Conservation (phyloP, 2,329 filamentous ascomycete genomes). For the Colletotrichum theobromicola region DNA sequence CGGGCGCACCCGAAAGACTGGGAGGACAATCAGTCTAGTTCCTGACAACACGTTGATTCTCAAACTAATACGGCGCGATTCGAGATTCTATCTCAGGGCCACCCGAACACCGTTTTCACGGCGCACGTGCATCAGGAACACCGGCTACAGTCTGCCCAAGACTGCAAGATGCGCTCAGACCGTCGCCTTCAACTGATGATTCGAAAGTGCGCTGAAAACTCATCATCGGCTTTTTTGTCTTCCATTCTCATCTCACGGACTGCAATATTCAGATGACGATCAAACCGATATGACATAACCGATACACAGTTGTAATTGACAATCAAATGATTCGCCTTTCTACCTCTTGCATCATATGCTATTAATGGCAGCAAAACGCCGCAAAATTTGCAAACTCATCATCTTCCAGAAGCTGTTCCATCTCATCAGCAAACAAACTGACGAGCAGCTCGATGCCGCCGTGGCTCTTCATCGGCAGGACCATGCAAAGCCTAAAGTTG, state of each 20-base stretch:
- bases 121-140: background rate
- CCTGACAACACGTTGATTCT: background rate
- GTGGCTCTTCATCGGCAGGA: conserved; percentile 32
- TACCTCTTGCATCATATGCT: background rate
- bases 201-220: background rate
- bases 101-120: background rate
- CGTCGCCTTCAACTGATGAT: background rate
- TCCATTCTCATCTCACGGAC: background rate
- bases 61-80: background rate
- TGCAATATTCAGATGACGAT: background rate
- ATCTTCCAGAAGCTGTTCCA: conserved; percentile 29
- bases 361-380: background rate
- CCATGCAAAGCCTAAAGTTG: conserved; percentile 28
- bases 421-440: conserved; percentile 31
- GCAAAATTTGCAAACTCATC: conserved; percentile 31
- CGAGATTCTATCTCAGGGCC: background rate
- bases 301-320: background rate
- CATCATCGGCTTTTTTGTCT: background rate
- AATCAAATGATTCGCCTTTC: background rate
- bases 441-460: conserved; percentile 33
- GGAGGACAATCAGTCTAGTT: background rate
- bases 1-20: background rate
- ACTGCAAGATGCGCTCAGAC: background rate
- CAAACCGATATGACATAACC: background rate
- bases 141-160: background rate